Evolutionary conservation across 805 yeast species (phyloP).

Genomic region (Ogataea trehaloabstinens): DNA sequence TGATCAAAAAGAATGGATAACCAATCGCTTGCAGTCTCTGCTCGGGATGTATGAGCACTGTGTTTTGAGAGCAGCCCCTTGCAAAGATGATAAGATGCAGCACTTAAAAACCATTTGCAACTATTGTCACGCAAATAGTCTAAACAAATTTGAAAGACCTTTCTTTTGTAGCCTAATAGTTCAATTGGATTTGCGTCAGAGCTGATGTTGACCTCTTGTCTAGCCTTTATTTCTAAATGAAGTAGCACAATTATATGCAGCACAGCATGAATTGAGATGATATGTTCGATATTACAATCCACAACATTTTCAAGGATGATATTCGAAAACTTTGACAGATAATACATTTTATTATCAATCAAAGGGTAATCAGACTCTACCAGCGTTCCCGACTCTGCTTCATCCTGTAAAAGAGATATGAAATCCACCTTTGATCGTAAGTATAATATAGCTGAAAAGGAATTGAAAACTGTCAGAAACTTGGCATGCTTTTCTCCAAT

Average conservation of each 20-base stretch:
- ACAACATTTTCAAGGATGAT: slow-evolving; percentile 13
- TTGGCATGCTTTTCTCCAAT: slow-evolving; percentile 15
- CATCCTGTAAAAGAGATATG: slow-evolving; percentile 25
- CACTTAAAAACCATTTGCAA: slow-evolving; percentile 31
- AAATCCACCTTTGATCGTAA: slow-evolving; percentile 30
- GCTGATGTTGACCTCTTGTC: slow-evolving; percentile 13
- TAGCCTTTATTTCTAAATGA: slow-evolving; percentile 26
- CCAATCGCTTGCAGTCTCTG: slow-evolving; percentile 12
- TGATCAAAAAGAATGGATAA: slow-evolving; percentile 15
- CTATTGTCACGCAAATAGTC: slow-evolving; percentile 17
- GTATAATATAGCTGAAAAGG: slow-evolving; percentile 25
- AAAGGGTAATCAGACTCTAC: slow-evolving; percentile 17
- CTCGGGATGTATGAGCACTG: not conserved
- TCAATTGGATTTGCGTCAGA: slow-evolving; percentile 7
- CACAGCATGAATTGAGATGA: slow-evolving; percentile 26
- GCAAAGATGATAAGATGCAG: slow-evolving; percentile 27
- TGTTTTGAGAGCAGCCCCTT: slow-evolving; percentile 16
- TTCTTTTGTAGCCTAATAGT: slow-evolving; percentile 14
- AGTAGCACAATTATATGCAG: slow-evolving; percentile 29
- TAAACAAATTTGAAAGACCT: slow-evolving; percentile 16
- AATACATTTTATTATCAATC: slow-evolving; percentile 19
- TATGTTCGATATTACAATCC: slow-evolving; percentile 24
- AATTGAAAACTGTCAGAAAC: slow-evolving; percentile 18
- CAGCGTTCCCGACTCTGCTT: not conserved
- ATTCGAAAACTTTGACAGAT: slow-evolving; percentile 16